Percentiles rank a stretch among this genome's conserved stretches.
Conservation (phyloP, 306 rosid species). For the Echinosophora koreensis region DNA sequence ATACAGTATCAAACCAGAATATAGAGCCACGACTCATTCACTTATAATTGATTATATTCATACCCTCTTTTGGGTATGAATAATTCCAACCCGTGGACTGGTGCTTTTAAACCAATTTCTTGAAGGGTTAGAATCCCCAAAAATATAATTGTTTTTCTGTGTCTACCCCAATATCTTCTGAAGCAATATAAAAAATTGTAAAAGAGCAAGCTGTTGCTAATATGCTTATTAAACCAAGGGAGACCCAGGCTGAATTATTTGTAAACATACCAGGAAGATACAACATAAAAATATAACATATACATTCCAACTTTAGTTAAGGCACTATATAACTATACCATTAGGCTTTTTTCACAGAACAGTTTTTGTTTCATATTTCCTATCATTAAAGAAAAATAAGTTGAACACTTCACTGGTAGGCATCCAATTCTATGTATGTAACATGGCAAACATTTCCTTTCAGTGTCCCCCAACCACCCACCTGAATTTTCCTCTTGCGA, state of each 20-base stretch:
- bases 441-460: not conserved
- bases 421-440: not conserved
- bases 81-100: not conserved
- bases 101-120: not conserved
- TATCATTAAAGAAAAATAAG: constrained; percentile 15
- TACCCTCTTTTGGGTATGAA: not conserved
- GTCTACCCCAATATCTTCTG: not conserved
- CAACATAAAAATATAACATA: constrained; percentile 15
- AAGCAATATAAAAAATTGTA: not conserved
- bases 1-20: not conserved
- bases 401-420: not conserved
- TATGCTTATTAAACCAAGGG: not conserved
- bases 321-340: constrained; percentile 4
- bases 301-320: not conserved
- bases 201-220: not conserved
- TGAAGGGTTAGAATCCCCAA: not conserved
- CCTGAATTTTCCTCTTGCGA: not conserved
- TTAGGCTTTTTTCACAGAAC: not conserved
- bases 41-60: not conserved
- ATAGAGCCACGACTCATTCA: not conserved
- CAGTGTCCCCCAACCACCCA: not conserved
- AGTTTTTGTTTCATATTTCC: constrained; percentile 1
- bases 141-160: not conserved
- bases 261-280: constrained; percentile 1
- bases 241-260: not conserved